These are phyloP conservation scores for Glarea lozoyensis DNA, from an alignment of 495 filamentous ascomycete species.

Conservation along the genomic window DNA sequence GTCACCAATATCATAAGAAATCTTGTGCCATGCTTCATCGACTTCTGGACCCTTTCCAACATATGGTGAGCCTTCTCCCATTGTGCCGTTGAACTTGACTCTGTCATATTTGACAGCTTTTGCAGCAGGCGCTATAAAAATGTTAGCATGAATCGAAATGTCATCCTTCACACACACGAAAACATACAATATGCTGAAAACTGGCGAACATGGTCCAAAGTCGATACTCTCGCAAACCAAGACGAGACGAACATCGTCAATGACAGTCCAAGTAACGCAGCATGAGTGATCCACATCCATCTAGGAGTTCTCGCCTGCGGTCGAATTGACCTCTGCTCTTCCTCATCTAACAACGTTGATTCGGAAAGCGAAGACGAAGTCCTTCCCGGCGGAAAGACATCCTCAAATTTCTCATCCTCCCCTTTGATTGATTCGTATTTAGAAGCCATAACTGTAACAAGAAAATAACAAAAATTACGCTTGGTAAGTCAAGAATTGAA, in stretches of 20 bases:
- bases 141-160: slow-evolving; percentile 11
- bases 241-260: slow-evolving; percentile 33
- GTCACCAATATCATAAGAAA: slow-evolving; percentile 34
- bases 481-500: slow-evolving; percentile 29
- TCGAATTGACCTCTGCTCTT: slow-evolving; percentile 14
- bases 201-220: slow-evolving; percentile 16
- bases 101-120: slow-evolving; percentile 36
- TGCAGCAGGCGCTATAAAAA: slow-evolving; percentile 29
- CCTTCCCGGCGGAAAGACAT: slow-evolving; percentile 3
- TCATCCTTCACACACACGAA: neutral
- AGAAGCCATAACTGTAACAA: slow-evolving; percentile 16
- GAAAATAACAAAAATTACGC: slow-evolving; percentile 26
- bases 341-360: slow-evolving; percentile 27
- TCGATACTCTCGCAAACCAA: slow-evolving; percentile 26
- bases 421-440: slow-evolving; percentile 16
- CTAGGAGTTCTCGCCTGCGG: slow-evolving; percentile 4
- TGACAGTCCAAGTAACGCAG: slow-evolving; percentile 31
- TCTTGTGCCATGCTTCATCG: slow-evolving; percentile 34
- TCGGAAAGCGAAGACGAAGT: slow-evolving; percentile 13
- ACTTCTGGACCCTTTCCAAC: slow-evolving; percentile 35
- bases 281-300: slow-evolving; percentile 37
- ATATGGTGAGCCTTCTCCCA: slow-evolving; percentile 30
- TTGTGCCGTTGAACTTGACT: slow-evolving; percentile 32
- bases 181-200: slow-evolving; percentile 21
- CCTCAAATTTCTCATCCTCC: slow-evolving; percentile 16